phyloP scores from a whole-genome alignment of 1,284 basidiomycete species.

The Coniferiporia sulphurascens region DNA sequence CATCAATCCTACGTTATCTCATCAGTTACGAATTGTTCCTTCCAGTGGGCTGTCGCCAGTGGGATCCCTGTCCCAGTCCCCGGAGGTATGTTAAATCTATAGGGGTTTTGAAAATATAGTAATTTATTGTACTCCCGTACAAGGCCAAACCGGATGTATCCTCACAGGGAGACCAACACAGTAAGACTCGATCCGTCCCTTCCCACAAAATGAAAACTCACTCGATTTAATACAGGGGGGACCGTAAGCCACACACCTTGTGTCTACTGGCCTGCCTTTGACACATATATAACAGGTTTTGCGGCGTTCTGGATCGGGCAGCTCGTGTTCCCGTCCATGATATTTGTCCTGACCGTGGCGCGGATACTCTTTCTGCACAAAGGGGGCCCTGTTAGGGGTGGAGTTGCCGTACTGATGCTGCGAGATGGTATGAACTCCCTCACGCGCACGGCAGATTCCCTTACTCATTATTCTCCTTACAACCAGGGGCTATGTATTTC shows the following conservation, averaged over 20 bases:
- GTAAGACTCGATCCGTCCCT: conserved; percentile 1
- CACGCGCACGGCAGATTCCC: not conserved
- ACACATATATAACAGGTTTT: conserved; percentile 8
- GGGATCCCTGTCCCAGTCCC: conserved; percentile 13
- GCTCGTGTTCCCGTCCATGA: conserved; percentile 16
- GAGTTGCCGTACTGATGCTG: not conserved
- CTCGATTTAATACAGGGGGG: conserved; percentile 3
- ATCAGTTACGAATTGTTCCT: not conserved
- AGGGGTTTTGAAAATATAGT: not conserved
- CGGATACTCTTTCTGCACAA: conserved; percentile 8
- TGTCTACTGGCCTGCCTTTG: not conserved
- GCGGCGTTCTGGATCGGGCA: conserved; percentile 19
- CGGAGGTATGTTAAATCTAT: not conserved
- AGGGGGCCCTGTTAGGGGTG: not conserved
- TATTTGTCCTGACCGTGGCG: conserved; percentile 12
- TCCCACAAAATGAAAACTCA: not conserved
- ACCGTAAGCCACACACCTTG: conserved; percentile 1
- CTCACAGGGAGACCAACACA: conserved; percentile 11
- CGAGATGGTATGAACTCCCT: not conserved
- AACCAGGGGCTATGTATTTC: not conserved
- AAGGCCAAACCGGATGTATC: conserved; percentile 13
- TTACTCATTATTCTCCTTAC: not conserved
- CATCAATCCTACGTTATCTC: not conserved
- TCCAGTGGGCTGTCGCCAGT: conserved; percentile 15
- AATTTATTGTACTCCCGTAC: not conserved